Conservation (phyloP, 306 rosid genomes). For the Astragalus membranaceus region DNA sequence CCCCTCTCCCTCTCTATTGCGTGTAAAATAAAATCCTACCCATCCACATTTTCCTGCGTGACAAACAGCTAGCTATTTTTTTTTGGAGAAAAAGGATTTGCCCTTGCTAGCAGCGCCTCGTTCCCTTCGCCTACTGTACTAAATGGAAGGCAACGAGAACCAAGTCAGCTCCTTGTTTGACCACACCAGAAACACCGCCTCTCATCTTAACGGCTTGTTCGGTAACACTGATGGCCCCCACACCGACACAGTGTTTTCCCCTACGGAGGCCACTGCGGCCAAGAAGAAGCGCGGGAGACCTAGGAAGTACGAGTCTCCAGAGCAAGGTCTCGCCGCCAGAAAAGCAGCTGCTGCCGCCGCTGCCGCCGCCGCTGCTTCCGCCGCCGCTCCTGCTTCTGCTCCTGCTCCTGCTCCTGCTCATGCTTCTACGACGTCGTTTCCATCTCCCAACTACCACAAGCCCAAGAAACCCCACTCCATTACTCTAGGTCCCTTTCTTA, state of each 20-base stretch:
- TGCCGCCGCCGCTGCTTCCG: slow-evolving; percentile 6
- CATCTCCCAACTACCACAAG: slow-evolving; percentile 21
- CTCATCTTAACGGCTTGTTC: slow-evolving; percentile 50
- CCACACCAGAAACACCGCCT: background rate
- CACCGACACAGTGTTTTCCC: slow-evolving; percentile 17
- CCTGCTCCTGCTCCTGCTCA: slow-evolving; percentile 44
- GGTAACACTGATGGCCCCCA: slow-evolving; percentile 41
- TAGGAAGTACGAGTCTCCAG: slow-evolving; percentile 71
- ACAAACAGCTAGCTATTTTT: background rate
- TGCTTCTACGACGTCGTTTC: slow-evolving; percentile 50
- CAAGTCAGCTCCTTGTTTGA: slow-evolving; percentile 63
- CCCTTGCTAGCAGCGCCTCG: slow-evolving; percentile 10
- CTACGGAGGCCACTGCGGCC: slow-evolving; percentile 30
- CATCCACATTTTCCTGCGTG: background rate
- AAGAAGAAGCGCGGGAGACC: slow-evolving; percentile 88
- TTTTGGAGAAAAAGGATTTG: background rate
- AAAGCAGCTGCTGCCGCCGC: slow-evolving; percentile 42
- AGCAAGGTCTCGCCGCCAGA: slow-evolving; percentile 68
- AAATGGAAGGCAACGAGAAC: slow-evolving; percentile 74
- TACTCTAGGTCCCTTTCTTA: slow-evolving; percentile 30
- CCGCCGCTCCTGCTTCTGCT: slow-evolving; percentile 32
- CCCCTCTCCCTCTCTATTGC: background rate
- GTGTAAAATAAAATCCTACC: background rate
- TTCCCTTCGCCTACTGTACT: slow-evolving; percentile 8
- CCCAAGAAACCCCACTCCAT: slow-evolving; percentile 55